Evolutionary conservation across 345 rosid species (phyloP), one percentile per base, ranked within the genome.

Genomic region (Gossypium ekmanianum): DNA sequence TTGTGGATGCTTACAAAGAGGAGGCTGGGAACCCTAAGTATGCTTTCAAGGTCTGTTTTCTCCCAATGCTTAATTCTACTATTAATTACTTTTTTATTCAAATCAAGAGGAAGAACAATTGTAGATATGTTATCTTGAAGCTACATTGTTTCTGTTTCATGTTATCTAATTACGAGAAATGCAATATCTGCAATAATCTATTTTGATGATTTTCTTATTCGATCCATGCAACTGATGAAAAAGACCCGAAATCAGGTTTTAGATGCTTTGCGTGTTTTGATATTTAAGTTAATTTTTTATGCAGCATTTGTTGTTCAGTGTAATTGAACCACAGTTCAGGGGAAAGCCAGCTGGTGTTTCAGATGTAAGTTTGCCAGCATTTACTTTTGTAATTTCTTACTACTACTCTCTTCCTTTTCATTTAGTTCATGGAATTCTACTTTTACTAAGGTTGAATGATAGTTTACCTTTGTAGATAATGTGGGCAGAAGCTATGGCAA

Each of bases 401-500:
- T 27, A 12, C 50, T 54, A 45, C 16, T 51, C 14, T 79, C 47
- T 7, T 50, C 58, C 39, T 3, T 45, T 67, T 52, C 17, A 55
- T 18, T 43, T 20, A 43, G 51, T 39, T 67, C 5, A 55, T 66
- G 59, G 45, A 24, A 41, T 62, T 48, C 27, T 17, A 26, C 11
- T 27, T 43, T 80, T 56, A 79, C 79, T 83, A 82, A 81, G 70
- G 45, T 59, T 61, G 83, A 63, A 75, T 76, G 80, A 72, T 87
- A 83, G 84, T 85, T 86, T 84, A 82, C 76, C 52, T 79, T 87
- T 81, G 75, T 85, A 95, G 99, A 93, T 91, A 56, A 91, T 90
- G 98, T 95, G 97, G 98, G 94, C 91, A 7, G 99, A 95, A 87
- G 94, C 98, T 17, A 90, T 90, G 94, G 84, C 87, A 29, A 95